These are phyloP conservation scores for Suillus subluteus DNA, from an alignment of 768 basidiomycete species.

Conservation along the genomic window DNA sequence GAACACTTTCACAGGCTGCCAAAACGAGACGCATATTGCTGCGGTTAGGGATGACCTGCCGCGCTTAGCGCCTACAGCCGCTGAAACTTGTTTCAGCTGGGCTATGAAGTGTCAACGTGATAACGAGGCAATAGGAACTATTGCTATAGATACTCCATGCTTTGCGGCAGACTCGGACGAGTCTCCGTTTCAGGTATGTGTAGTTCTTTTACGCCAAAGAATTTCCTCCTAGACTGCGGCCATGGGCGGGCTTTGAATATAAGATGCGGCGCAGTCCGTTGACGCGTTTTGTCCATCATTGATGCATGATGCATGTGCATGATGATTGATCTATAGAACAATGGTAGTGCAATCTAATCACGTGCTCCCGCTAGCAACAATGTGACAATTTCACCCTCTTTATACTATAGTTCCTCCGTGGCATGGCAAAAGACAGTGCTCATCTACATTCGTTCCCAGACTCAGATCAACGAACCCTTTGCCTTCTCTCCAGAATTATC, in stretches of 20 bases:
- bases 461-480: slow-evolving; percentile 11
- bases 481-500: slow-evolving; percentile 11
- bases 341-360: slow-evolving; percentile 11
- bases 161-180: not conserved
- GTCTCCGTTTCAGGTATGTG: slow-evolving; percentile 1
- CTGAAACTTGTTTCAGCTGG: slow-evolving; percentile 1
- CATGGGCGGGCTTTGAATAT: not conserved
- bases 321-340: not conserved
- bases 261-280: not conserved
- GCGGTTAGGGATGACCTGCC: not conserved
- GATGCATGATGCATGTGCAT: not conserved
- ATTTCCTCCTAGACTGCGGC: not conserved
- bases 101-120: not conserved
- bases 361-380: slow-evolving; percentile 15
- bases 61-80: not conserved
- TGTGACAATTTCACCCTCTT: slow-evolving; percentile 1
- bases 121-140: not conserved
- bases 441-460: slow-evolving; percentile 14
- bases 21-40: not conserved
- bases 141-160: too few relatives aligned
- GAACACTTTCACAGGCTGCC: not conserved
- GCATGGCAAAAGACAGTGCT: slow-evolving; percentile 10
- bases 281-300: not conserved
- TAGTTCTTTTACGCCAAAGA: not conserved
- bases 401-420: slow-evolving; percentile 12